Evolutionary conservation across 192 early-diverging fungal genomes (phyloP).

Genomic region (Gigaspora rosea): DNA sequence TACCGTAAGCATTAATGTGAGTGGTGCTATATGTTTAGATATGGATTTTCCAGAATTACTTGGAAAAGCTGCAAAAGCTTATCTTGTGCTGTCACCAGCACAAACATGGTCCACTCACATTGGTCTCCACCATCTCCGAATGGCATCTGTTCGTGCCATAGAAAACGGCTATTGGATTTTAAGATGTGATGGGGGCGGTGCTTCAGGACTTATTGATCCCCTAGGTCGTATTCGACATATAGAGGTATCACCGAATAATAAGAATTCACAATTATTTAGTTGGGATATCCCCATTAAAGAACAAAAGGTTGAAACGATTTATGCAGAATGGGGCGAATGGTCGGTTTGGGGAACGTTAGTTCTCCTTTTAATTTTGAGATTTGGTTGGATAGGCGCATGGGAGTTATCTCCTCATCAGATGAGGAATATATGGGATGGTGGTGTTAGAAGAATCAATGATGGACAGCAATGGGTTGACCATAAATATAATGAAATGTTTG

Average conservation of each 20-base stretch:
- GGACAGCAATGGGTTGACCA: background rate
- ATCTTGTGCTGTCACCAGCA: constrained; percentile 13
- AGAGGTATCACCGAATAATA: background rate
- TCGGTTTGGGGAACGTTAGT: background rate
- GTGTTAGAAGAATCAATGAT: background rate
- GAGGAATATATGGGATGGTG: background rate
- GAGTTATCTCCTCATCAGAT: background rate
- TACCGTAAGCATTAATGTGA: background rate
- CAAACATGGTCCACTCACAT: constrained; percentile 12
- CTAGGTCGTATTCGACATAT: constrained; percentile 2
- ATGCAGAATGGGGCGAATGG: background rate
- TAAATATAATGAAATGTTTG: background rate
- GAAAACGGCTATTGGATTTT: constrained; percentile 30
- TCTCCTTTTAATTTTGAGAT: background rate
- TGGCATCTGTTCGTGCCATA: constrained; percentile 9
- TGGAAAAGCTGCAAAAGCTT: constrained; percentile 32
- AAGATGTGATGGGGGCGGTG: constrained; percentile 21
- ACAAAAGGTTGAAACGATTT: background rate
- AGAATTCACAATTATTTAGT: background rate
- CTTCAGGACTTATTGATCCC: constrained; percentile 11
- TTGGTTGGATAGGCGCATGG: background rate
- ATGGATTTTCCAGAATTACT: constrained; percentile 50
- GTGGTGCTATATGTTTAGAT: constrained; percentile 51
- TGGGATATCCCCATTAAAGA: constrained; percentile 13
- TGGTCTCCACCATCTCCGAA: constrained; percentile 18